phyloP scores from a whole-genome alignment of 148 eudicot genomes.

The Chenopodium suecicum region DNA sequence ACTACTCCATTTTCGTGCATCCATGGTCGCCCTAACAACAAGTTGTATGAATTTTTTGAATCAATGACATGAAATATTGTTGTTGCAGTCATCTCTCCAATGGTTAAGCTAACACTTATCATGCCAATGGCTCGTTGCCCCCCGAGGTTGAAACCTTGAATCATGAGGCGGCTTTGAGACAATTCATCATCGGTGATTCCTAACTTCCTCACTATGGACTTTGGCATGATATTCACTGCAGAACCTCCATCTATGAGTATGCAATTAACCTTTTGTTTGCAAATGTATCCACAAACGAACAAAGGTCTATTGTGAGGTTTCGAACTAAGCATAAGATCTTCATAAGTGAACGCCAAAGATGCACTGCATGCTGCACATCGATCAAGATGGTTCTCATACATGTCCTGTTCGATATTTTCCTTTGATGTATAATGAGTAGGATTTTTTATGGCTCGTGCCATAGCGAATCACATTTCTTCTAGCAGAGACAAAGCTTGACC shows the following conservation, averaged over 20 bases:
- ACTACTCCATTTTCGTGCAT: neutral
- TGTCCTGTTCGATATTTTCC: neutral
- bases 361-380: neutral
- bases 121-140: neutral
- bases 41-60: neutral
- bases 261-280: neutral
- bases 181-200: neutral
- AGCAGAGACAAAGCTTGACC: neutral
- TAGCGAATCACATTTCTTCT: neutral
- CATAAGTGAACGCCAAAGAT: neutral
- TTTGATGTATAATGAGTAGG: neutral
- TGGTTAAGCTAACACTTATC: neutral
- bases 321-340: neutral
- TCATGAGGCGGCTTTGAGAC: neutral
- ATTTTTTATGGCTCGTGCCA: neutral
- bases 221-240: constrained; percentile 1
- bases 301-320: neutral
- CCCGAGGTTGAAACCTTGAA: neutral
- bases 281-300: neutral
- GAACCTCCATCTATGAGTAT: neutral
- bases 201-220: neutral
- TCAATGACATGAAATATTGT: constrained; percentile 2
- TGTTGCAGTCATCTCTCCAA: neutral
- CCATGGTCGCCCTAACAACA: constrained; percentile 1
- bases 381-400: neutral